phyloP scores from a whole-genome alignment of 176 grass and related monocot genomes.

The Paspalum notatum region DNA sequence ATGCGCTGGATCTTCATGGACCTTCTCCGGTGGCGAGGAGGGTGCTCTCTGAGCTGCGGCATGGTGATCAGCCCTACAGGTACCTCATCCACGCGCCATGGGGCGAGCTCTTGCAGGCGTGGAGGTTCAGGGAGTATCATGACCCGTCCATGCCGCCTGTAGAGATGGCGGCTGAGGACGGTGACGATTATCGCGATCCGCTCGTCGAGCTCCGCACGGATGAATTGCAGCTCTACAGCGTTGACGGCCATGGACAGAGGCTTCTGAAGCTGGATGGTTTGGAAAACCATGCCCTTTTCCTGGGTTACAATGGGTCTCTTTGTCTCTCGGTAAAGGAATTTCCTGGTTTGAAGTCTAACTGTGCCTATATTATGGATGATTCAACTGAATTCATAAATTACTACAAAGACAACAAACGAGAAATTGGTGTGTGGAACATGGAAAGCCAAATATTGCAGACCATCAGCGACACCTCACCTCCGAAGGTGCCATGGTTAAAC shows the following conservation, averaged over 20 bases:
- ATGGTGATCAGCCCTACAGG: neutral
- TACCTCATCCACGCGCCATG: neutral
- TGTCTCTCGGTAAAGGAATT: neutral
- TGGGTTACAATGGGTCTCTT: neutral
- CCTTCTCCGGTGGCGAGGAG: neutral
- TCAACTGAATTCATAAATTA: neutral
- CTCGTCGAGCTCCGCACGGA: neutral
- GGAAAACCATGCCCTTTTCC: neutral
- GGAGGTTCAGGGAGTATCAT: neutral
- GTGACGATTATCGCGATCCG: neutral
- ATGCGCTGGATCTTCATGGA: neutral
- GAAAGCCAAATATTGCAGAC: neutral
- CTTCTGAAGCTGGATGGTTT: neutral
- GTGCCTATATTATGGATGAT: neutral
- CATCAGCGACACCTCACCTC: neutral
- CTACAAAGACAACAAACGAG: neutral
- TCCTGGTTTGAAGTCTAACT: neutral
- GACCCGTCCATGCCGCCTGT: too few relatives aligned
- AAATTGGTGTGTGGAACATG: neutral
- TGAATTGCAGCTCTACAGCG: neutral
- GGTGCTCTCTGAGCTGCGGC: neutral
- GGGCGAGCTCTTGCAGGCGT: neutral
- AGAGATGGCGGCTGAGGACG: too few relatives aligned
- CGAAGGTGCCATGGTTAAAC: neutral
- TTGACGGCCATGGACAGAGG: neutral